Base-by-base conservation (phyloP, 2,329 filamentous ascomycete genomes). In the Beauveria caledonica region DNA sequence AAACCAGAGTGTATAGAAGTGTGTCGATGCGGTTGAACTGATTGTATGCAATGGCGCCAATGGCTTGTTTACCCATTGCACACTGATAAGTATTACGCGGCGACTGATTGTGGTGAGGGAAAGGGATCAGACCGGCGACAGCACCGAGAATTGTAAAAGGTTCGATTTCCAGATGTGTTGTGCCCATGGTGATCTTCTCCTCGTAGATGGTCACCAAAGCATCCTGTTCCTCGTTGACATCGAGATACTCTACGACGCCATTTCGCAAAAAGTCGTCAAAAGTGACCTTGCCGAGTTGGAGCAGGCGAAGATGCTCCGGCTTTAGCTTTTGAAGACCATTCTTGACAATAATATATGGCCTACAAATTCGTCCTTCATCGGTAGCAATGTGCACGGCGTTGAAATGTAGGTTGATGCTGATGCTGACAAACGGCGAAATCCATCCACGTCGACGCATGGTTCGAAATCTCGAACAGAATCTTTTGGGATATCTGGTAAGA, bases 51-150 rank as follows among this genome's bases (percentile, higher is more conserved):
- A 99, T 97, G 39, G 93, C 92, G 39, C 94, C 94, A 72, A 99
- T 97, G 44, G 94, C 94, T 88, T 99, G 94, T 77, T 99, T 99
- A 83, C 94, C 94, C 94, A 99, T 99, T 76, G 94, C 94, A 77
- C 93, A 97, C 80, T 97, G 93, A 70, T 99, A 99, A 0, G 94
- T 99, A 72, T 99, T 99, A 81, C 94, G 84, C 10, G 94, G 94
- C 17, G 95, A 99, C 73, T 99, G 94, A 74, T 99, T 99, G 79
- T 99, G 94, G 73, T 99, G 94, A 9, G 94, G 94, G 70, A 97
- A 99, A 5, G 94, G 94, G 71, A 99, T 99, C 42, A 99, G 80
- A 48, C 94, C 94, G 44, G 94, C 94, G 27, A 99, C 94, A 51
- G 94, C 94, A 27, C 94, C 94, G 15, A 99, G 83, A 54, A 99